phyloP scores from a whole-genome alignment of 2,329 filamentous ascomycete genomes.

The Fusarium setosum region DNA sequence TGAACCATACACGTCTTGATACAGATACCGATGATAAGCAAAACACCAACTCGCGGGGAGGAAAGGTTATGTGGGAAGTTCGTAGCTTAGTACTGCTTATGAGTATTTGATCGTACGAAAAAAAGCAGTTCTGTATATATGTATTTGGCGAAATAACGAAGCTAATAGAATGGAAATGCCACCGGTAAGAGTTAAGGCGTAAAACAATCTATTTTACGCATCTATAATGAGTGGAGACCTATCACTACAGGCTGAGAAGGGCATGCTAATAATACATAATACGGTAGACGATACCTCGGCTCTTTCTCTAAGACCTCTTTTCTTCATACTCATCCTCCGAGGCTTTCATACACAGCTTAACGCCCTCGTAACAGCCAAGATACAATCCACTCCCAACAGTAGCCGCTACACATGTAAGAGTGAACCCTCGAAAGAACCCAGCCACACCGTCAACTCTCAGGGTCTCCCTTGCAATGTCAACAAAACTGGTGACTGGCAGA shows the following conservation, averaged over 20 bases:
- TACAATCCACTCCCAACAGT: conserved; percentile 23
- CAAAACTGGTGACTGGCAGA: background rate
- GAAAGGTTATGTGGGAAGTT: too few species aligned
- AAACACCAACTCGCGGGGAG: too few species aligned
- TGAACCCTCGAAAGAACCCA: conserved; percentile 22
- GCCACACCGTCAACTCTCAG: conserved; percentile 13
- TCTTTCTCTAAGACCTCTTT: background rate
- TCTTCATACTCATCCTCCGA: background rate
- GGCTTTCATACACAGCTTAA: conserved; percentile 7
- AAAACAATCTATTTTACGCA: too few species aligned
- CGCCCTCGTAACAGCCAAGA: conserved; percentile 26
- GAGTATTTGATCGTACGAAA: too few species aligned
- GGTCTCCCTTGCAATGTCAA: conserved; percentile 21
- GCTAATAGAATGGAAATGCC: too few species aligned
- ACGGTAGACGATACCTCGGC: background rate
- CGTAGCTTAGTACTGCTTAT: too few species aligned
- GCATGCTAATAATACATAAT: background rate
- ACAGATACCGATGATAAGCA: too few species aligned
- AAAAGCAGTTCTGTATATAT: too few species aligned
- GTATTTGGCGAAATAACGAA: too few species aligned
- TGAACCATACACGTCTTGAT: too few species aligned
- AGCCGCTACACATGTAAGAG: conserved; percentile 24
- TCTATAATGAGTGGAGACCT: too few species aligned
- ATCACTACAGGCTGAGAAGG: background rate
- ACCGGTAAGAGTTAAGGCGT: too few species aligned